These are phyloP conservation scores for Candida railenensis DNA, from an alignment of 805 yeast genomes.

Conservation along the genomic window DNA sequence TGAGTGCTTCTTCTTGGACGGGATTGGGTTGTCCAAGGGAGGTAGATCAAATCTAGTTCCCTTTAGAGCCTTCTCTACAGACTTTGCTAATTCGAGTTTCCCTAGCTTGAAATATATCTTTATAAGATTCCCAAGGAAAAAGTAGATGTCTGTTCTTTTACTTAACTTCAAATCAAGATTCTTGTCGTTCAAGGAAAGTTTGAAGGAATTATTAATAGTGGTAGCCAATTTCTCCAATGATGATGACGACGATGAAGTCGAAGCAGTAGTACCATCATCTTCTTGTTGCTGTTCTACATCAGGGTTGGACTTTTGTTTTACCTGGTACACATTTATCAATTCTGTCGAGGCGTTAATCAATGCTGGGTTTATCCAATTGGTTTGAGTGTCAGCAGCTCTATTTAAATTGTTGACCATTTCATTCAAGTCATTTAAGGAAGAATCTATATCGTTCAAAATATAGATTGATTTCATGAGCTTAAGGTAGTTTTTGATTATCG, in stretches of 20 bases:
- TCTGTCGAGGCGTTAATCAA: constrained; percentile 41
- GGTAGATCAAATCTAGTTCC: constrained; percentile 58
- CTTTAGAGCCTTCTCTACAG: constrained; percentile 66
- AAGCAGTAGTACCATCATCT: constrained; percentile 15
- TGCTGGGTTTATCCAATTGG: constrained; percentile 51
- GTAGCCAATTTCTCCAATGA: constrained; percentile 56
- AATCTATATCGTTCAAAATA: constrained; percentile 29
- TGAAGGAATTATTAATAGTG: constrained; percentile 70
- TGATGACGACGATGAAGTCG: constrained; percentile 14
- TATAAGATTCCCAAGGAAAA: constrained; percentile 68
- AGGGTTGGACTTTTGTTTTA: constrained; percentile 28
- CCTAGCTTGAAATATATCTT: constrained; percentile 65
- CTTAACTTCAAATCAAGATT: constrained; percentile 48
- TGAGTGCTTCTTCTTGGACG: constrained; percentile 38
- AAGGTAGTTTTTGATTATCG: constrained; percentile 31
- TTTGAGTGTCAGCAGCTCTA: constrained; percentile 52
- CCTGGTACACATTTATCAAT: constrained; percentile 39
- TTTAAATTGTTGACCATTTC: constrained; percentile 47
- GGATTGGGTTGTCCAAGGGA: constrained; percentile 32
- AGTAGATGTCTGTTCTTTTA: constrained; percentile 65
- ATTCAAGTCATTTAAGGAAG: constrained; percentile 32
- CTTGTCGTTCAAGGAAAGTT: constrained; percentile 75
- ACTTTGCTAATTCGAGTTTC: constrained; percentile 71
- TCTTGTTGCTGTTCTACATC: constrained; percentile 26
- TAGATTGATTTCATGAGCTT: constrained; percentile 34